Percentiles rank a stretch among this genome's conserved stretches.
These are phyloP conservation scores for Globisporangium viniferum DNA, from an alignment of 352 stramenopile species.

Conservation along the genomic window DNA sequence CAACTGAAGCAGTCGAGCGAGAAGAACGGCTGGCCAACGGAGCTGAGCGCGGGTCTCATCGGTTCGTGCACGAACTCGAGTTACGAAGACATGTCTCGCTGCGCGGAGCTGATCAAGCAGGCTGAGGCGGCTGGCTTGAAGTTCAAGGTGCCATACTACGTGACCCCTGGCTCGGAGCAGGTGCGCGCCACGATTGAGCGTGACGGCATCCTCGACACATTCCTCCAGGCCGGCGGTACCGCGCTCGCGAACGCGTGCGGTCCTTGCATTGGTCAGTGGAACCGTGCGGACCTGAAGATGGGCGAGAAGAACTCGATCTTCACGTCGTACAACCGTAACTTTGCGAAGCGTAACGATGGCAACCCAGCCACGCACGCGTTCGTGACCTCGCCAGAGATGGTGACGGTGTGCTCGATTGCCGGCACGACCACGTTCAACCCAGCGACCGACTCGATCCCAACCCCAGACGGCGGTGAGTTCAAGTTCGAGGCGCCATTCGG, in stretches of 20 bases:
- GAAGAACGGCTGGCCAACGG: slow-evolving; percentile 89
- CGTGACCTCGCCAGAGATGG: slow-evolving; percentile 90
- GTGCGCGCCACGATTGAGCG: slow-evolving; percentile 90
- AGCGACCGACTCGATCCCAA: slow-evolving; percentile 86
- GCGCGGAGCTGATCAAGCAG: slow-evolving; percentile 87
- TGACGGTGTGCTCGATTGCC: slow-evolving; percentile 89
- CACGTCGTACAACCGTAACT: slow-evolving; percentile 95
- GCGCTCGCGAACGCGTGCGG: slow-evolving; percentile 92
- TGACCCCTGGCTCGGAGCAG: slow-evolving; percentile 92
- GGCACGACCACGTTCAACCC: slow-evolving; percentile 90
- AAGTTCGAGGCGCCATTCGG: slow-evolving; percentile 90
- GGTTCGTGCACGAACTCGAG: slow-evolving; percentile 94
- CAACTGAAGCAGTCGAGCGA: slow-evolving; percentile 65
- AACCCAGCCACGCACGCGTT: slow-evolving; percentile 93
- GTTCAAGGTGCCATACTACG: slow-evolving; percentile 92
- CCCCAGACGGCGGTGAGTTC: slow-evolving; percentile 82
- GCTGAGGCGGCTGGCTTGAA: slow-evolving; percentile 79
- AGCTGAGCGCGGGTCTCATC: slow-evolving; percentile 91
- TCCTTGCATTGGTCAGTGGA: slow-evolving; percentile 94
- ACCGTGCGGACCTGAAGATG: slow-evolving; percentile 84
- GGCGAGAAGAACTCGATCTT: slow-evolving; percentile 93
- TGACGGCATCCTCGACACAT: slow-evolving; percentile 90
- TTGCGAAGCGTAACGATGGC: slow-evolving; percentile 92
- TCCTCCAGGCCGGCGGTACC: slow-evolving; percentile 84
- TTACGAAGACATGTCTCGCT: slow-evolving; percentile 93